Conservation (phyloP, 345 rosid species). For the Microthlaspi erraticum region DNA sequence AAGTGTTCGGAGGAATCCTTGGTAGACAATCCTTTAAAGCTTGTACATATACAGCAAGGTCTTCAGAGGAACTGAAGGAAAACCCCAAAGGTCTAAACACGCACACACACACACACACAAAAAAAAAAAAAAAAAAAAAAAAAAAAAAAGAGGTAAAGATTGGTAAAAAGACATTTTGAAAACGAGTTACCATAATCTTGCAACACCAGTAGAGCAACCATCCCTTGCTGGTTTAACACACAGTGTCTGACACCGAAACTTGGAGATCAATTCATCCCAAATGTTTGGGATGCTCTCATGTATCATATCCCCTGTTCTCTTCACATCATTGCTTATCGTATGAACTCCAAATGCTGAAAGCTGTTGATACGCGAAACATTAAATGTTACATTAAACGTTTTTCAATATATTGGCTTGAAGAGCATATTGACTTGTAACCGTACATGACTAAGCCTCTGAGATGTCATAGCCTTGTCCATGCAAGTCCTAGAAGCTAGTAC, state of each 20-base stretch:
- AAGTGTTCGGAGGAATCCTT: slow-evolving; percentile 79
- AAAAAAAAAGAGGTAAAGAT: background rate
- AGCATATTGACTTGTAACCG: slow-evolving; percentile 37
- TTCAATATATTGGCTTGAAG: slow-evolving; percentile 9
- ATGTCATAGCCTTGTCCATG: slow-evolving; percentile 92
- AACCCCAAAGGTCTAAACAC: slow-evolving; percentile 33
- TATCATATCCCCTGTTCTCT: slow-evolving; percentile 65
- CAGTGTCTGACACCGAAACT: slow-evolving; percentile 74
- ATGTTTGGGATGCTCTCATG: slow-evolving; percentile 49
- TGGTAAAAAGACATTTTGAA: slow-evolving; percentile 8
- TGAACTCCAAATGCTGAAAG: slow-evolving; percentile 76
- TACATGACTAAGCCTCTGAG: slow-evolving; percentile 81
- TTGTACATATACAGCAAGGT: slow-evolving; percentile 67
- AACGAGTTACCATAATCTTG: slow-evolving; percentile 76
- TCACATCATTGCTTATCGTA: slow-evolving; percentile 80
- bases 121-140: background rate
- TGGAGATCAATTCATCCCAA: slow-evolving; percentile 71
- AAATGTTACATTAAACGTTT: background rate
- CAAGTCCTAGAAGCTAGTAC: slow-evolving; percentile 76
- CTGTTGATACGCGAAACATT: slow-evolving; percentile 50
- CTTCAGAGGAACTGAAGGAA: slow-evolving; percentile 68
- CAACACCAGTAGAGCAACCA: slow-evolving; percentile 99
- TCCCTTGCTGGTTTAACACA: slow-evolving; percentile 95
- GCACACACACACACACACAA: background rate
- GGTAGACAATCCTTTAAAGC: slow-evolving; percentile 76